A percentile compares a stretch with the other conserved stretches of the same genome.
These are phyloP conservation scores for Sphaerulina populicola DNA, from an alignment of 2,329 filamentous ascomycete genomes.

Conservation along the genomic window DNA sequence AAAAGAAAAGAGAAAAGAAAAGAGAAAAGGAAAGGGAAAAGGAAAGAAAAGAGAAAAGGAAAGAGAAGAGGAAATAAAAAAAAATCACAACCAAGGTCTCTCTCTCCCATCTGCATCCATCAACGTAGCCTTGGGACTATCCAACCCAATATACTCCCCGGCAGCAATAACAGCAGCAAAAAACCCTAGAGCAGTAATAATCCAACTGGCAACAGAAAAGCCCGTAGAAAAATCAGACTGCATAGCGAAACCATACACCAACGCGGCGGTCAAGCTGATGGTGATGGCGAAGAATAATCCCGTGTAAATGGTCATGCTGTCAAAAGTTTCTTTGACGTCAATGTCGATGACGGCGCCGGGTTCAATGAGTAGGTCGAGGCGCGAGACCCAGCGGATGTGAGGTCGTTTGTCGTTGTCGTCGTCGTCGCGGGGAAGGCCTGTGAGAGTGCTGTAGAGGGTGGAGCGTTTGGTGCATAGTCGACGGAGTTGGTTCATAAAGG, in stretches of 20 bases:
- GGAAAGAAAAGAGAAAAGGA: too few species aligned
- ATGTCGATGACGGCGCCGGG: slow-evolving; percentile 16
- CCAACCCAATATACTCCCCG: slow-evolving; percentile 16
- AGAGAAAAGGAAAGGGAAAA: too few species aligned
- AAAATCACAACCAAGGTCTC: not conserved
- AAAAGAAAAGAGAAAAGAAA: too few species aligned
- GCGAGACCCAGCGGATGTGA: slow-evolving; percentile 8
- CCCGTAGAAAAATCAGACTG: slow-evolving; percentile 18
- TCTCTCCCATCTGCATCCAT: slow-evolving; percentile 7
- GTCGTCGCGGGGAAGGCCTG: not conserved
- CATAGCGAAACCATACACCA: slow-evolving; percentile 17
- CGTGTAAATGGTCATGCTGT: slow-evolving; percentile 16
- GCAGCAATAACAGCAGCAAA: slow-evolving; percentile 18
- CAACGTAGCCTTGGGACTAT: slow-evolving; percentile 14
- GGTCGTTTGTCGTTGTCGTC: not conserved
- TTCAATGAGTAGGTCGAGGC: slow-evolving; percentile 13
- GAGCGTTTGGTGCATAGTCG: slow-evolving; percentile 7
- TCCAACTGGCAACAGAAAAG: slow-evolving; percentile 18
- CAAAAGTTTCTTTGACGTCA: slow-evolving; percentile 18
- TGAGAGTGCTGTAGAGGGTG: slow-evolving; percentile 5
- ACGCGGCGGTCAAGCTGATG: slow-evolving; percentile 12
- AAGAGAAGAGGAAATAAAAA: too few species aligned
- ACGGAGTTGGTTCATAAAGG: slow-evolving; percentile 15
- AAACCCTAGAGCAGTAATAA: slow-evolving; percentile 19
- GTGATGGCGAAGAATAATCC: slow-evolving; percentile 15